Percentiles rank a stretch among this genome's conserved stretches.
Conservation (phyloP, 2,329 filamentous ascomycete genomes). For the Fusarium clavum region DNA sequence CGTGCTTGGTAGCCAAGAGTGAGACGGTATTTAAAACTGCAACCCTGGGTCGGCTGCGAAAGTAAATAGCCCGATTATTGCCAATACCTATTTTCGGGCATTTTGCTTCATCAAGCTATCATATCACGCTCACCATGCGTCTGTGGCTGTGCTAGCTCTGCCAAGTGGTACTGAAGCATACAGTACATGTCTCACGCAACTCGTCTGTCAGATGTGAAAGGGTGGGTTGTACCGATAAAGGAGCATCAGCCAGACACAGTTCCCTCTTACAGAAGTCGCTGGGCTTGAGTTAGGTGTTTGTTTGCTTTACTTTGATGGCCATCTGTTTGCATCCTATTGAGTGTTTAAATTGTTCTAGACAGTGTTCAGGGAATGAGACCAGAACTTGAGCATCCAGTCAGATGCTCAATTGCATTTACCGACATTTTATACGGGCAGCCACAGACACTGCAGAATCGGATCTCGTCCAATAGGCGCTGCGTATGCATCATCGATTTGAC, state of each 20-base stretch:
- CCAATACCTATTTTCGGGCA: background rate
- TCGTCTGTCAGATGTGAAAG: background rate
- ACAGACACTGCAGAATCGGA: background rate
- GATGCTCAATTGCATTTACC: background rate
- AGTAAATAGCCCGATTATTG: background rate
- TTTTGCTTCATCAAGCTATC: background rate
- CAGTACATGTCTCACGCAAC: background rate
- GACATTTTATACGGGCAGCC: background rate
- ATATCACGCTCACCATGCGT: background rate
- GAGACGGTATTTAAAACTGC: background rate
- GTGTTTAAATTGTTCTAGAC: background rate
- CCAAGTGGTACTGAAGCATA: background rate
- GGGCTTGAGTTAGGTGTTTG: too few species aligned
- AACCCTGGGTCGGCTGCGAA: background rate
- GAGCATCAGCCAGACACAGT: background rate
- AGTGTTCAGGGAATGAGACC: background rate
- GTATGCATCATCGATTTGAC: conserved; percentile 4
- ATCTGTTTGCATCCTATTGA: background rate
- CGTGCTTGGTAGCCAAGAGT: background rate
- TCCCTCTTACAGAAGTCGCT: background rate
- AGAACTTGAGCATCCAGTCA: background rate
- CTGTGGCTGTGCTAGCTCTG: background rate
- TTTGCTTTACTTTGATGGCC: background rate
- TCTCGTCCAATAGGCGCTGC: conserved; percentile 1
- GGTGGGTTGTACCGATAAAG: background rate